Percentiles rank a stretch among this genome's conserved stretches.
phyloP scores from a whole-genome alignment of 345 rosid species.

The Arabidopsis thaliana region DNA sequence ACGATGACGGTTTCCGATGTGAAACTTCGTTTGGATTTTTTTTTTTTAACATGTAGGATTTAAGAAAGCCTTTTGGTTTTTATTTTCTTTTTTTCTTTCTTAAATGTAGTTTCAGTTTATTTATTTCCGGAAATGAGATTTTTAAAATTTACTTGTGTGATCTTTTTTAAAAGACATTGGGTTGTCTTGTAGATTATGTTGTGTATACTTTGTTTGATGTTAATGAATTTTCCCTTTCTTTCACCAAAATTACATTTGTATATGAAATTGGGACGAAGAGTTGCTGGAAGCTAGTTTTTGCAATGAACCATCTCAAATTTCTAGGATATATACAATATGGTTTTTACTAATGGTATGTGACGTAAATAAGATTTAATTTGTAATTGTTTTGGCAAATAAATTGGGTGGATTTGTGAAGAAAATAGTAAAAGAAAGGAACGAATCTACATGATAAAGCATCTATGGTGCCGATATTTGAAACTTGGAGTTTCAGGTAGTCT shows the following conservation, averaged over 20 bases:
- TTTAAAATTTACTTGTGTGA: conserved; percentile 29
- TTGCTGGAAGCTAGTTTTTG: no score
- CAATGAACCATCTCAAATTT: no score
- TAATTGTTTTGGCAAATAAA: no score
- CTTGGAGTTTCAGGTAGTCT: background rate
- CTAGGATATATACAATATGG: no score
- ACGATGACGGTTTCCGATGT: conserved; percentile 11
- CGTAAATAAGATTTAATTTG: no score
- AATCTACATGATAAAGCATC: no score
- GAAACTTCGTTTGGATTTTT: conserved; percentile 2
- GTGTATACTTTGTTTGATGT: conserved; percentile 39
- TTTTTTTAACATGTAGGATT: conserved; percentile 23
- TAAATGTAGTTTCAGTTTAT: conserved; percentile 38
- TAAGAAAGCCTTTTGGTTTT: conserved; percentile 29
- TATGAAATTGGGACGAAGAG: background rate
- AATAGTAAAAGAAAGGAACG: no score
- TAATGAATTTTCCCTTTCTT: background rate
- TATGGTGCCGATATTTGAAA: conserved; percentile 6
- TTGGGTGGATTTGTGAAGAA: no score
- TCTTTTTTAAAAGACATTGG: conserved; percentile 4
- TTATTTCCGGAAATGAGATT: conserved; percentile 32
- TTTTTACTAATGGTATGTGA: no score
- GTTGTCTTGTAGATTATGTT: conserved; percentile 40
- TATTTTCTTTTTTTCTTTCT: background rate
- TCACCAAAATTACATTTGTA: background rate